Base-by-base conservation (phyloP, 495 filamentous ascomycete species). In the Amphirosellinia nigrospora region DNA sequence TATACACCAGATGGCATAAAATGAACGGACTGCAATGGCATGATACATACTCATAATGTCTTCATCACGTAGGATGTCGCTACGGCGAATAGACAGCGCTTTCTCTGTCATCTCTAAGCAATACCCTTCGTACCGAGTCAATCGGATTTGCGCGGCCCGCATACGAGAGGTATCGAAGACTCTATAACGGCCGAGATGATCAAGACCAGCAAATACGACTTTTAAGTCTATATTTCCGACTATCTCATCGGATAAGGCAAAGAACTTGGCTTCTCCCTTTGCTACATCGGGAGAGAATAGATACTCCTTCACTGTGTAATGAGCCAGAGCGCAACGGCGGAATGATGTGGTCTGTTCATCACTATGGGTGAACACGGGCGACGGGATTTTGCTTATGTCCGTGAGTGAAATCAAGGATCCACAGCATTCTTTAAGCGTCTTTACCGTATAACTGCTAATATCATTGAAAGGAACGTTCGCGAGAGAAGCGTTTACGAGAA, bases 241-340 rank as follows among this genome's bases (percentile, higher is more conserved):
- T 15, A 58, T n/a, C 2, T n/a, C 21, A 21, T 76, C 68, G 9
- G 72, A 66, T 28, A 76, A 38, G 26, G 74, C 69, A 19, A 74
- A 76, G 72, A 72, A 43, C 64, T 70, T 28, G 41, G 69, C 56
- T 56, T 8, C 8, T 32, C 70, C 1, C 43, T 39, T n/a, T 48
- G 50, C 45, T 67, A 70, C 9, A 63, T 3, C 19, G n/a, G 46
- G 15, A 16, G 72, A 72, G 32, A 76, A 77, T n/a, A 79, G 70
- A 26, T 77, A 80, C 64, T 80, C 79, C 36, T 67, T 74, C 19
- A 80, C 79, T 39, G 77, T 79, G 58, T 78, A 80, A 55, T 79
- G 79, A 43, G 77, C 73, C 32, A 78, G n/a, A n/a, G 30, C 63
- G 28, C 65, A 72, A 34, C 65, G 67, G 8, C 74, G 74, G 48